Percentiles rank a stretch among this genome's conserved stretches.
Evolutionary conservation across 1,284 basidiomycete species (phyloP).

Genomic region (Amylostereum chailletii): DNA sequence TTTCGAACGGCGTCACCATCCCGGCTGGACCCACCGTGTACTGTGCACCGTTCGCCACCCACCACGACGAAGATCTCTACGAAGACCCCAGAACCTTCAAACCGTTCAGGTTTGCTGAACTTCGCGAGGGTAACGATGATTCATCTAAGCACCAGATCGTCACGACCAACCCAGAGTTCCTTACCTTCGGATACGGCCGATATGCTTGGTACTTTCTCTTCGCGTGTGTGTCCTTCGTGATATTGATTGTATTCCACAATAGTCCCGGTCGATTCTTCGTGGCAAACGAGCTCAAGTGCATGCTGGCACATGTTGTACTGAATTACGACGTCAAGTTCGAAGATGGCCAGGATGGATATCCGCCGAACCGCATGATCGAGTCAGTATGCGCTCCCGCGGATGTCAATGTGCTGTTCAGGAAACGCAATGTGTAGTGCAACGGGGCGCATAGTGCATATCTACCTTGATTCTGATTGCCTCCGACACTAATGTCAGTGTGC

Average conservation of each 20-base stretch:
- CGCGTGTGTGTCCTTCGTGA: background rate
- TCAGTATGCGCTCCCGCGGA: background rate
- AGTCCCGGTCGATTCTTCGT: slow-evolving; percentile 22
- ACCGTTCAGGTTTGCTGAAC: slow-evolving; percentile 27
- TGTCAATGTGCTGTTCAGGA: background rate
- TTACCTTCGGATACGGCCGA: slow-evolving; percentile 20
- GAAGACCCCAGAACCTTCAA: slow-evolving; percentile 23
- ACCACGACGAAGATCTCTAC: slow-evolving; percentile 26
- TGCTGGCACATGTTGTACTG: slow-evolving; percentile 17
- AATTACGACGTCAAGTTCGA: slow-evolving; percentile 18
- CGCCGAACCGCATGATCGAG: background rate
- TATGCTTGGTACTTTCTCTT: slow-evolving; percentile 18
- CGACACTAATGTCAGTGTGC: too few species aligned
- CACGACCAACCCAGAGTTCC: slow-evolving; percentile 14
- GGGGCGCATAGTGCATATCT: too few species aligned
- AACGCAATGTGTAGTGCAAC: background rate
- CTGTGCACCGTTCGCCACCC: slow-evolving; percentile 23
- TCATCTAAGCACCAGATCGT: slow-evolving; percentile 17
- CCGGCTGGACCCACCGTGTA: slow-evolving; percentile 27
- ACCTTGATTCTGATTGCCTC: too few species aligned
- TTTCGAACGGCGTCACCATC: slow-evolving; percentile 34
- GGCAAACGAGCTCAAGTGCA: slow-evolving; percentile 16
- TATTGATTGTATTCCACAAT: background rate
- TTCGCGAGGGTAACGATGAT: slow-evolving; percentile 15
- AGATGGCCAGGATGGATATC: slow-evolving; percentile 1